Conservation (phyloP, 805 yeast genomes). For the Monosporozyma unispora region DNA sequence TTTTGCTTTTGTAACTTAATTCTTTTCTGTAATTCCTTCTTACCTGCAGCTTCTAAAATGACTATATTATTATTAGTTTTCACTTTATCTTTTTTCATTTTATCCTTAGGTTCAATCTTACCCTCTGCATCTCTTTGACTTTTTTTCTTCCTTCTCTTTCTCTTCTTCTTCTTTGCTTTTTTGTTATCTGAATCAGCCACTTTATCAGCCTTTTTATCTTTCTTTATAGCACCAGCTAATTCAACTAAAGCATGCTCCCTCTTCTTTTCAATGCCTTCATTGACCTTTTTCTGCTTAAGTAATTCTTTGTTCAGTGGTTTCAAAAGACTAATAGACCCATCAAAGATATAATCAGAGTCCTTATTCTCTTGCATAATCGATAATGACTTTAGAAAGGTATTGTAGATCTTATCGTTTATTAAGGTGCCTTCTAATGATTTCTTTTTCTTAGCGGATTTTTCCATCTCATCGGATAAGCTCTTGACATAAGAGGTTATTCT, state of each 20-base stretch:
- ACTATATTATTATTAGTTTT: slow-evolving; percentile 20
- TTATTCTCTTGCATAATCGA: slow-evolving; percentile 15
- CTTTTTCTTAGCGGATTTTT: slow-evolving; percentile 7
- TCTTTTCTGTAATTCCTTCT: slow-evolving; percentile 23
- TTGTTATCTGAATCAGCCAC: slow-evolving; percentile 9
- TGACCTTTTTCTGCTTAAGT: slow-evolving; percentile 14
- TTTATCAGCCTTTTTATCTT: slow-evolving; percentile 11
- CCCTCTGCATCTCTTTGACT: neutral
- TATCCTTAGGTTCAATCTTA: slow-evolving; percentile 6
- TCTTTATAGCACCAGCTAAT: slow-evolving; percentile 20
- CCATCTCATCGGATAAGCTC: slow-evolving; percentile 4
- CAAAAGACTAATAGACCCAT: slow-evolving; percentile 23
- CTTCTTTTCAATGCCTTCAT: slow-evolving; percentile 13
- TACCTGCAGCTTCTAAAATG: slow-evolving; percentile 27
- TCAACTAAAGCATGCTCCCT: slow-evolving; percentile 20
- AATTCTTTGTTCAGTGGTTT: slow-evolving; percentile 23
- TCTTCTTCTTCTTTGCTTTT: slow-evolving; percentile 14
- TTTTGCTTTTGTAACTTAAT: slow-evolving; percentile 15
- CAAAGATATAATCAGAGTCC: slow-evolving; percentile 15
- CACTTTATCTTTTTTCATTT: neutral
- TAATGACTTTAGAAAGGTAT: slow-evolving; percentile 26
- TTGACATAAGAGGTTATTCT: slow-evolving; percentile 20
- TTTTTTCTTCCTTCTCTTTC: slow-evolving; percentile 9
- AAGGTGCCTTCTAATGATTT: slow-evolving; percentile 26
- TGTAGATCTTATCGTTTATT: slow-evolving; percentile 23